phyloP scores from a whole-genome alignment of 2,329 filamentous ascomycete species.

The Hymenoscyphus infarciens region DNA sequence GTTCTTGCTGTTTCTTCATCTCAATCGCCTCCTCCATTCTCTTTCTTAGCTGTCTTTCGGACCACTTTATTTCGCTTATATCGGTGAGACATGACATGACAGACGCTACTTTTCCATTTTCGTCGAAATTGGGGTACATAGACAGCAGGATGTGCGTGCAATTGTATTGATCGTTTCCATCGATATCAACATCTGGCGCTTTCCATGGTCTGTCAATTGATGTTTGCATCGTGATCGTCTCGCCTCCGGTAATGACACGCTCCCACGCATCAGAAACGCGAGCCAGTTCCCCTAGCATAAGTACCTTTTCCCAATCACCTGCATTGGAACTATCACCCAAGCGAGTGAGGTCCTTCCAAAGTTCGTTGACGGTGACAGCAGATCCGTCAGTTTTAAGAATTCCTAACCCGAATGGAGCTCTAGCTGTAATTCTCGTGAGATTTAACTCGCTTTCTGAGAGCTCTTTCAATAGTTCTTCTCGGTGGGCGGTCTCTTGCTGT shows the following conservation, averaged over 20 bases:
- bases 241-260: conserved; percentile 7
- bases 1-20: conserved; percentile 66
- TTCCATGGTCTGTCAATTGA: conserved; percentile 16
- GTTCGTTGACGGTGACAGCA: conserved; percentile 21
- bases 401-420: conserved; percentile 70
- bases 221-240: conserved; percentile 18
- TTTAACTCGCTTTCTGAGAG: conserved; percentile 59
- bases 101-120: conserved; percentile 20
- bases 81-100: conserved; percentile 18
- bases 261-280: conserved; percentile 16
- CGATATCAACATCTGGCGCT: conserved; percentile 16
- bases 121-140: conserved; percentile 23
- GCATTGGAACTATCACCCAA: conserved; percentile 11
- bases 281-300: conserved; percentile 18
- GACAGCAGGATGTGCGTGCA: conserved; percentile 22
- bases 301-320: conserved; percentile 16
- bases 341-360: conserved; percentile 20
- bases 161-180: conserved; percentile 19
- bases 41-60: conserved; percentile 27
- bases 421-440: conserved; percentile 67
- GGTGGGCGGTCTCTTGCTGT: conserved; percentile 63
- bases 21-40: conserved; percentile 51
- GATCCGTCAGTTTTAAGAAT: conserved; percentile 62
- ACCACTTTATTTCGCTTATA: conserved; percentile 20
- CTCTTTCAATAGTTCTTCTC: conserved; percentile 63